Evolutionary conservation across 75 land plant species (phyloP).

Genomic region (Pinus albicaulis): DNA sequence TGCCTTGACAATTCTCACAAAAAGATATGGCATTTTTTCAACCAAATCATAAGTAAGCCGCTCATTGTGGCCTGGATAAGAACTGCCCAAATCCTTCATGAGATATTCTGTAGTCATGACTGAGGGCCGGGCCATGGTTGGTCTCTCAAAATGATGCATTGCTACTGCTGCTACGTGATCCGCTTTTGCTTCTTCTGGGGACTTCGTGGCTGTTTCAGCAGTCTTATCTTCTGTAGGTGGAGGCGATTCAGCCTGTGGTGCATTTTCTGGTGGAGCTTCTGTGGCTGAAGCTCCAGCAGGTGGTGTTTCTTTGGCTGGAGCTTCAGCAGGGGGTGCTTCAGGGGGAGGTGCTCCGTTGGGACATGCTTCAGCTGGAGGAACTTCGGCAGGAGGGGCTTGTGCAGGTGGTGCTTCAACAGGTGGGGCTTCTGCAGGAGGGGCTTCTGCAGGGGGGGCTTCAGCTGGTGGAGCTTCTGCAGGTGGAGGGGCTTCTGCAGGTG

Average conservation of each 20-base stretch:
- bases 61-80: slow-evolving; percentile 22
- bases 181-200: background rate
- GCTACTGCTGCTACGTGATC: background rate
- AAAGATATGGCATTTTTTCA: slow-evolving; percentile 81
- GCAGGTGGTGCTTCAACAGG: slow-evolving; percentile 10
- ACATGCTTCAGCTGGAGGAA: slow-evolving; percentile 6
- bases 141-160: background rate
- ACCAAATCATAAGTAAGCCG: slow-evolving; percentile 58
- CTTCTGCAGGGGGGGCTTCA: background rate
- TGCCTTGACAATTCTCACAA: slow-evolving; percentile 72
- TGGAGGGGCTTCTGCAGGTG: background rate
- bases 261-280: slow-evolving; percentile 3
- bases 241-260: slow-evolving; percentile 6
- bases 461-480: background rate
- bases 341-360: slow-evolving; percentile 12
- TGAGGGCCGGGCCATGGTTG: slow-evolving; percentile 5
- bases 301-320: slow-evolving; percentile 7
- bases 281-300: slow-evolving; percentile 11
- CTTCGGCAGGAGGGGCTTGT: slow-evolving; percentile 9
- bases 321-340: slow-evolving; percentile 5
- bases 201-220: slow-evolving; percentile 11
- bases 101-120: slow-evolving; percentile 8
- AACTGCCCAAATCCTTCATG: slow-evolving; percentile 1
- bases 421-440: slow-evolving; percentile 11
- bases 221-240: slow-evolving; percentile 6